Conservation (phyloP, 257 asterid genomes). For the Nyctanthes arbortristis region DNA sequence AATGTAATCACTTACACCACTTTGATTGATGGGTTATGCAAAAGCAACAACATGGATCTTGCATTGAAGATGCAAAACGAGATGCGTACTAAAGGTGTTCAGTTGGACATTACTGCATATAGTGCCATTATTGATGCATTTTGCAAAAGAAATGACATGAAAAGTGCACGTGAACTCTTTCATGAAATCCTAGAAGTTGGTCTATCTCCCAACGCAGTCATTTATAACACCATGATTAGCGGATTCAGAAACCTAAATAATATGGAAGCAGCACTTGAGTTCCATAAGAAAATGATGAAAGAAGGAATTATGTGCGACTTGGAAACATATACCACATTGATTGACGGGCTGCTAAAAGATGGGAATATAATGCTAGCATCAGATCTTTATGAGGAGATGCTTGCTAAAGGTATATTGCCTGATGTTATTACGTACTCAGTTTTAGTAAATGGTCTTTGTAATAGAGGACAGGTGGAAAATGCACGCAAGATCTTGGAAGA, state of each 20-base stretch:
- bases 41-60: conserved; percentile 42
- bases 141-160: conserved; percentile 77
- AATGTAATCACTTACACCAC: conserved; percentile 69
- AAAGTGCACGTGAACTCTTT: conserved; percentile 57
- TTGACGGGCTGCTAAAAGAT: conserved; percentile 66
- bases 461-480: conserved; percentile 59
- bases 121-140: conserved; percentile 66
- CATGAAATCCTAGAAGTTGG: conserved; percentile 66
- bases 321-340: conserved; percentile 78
- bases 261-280: conserved; percentile 56
- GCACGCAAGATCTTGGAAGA: conserved; percentile 65
- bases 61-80: conserved; percentile 55
- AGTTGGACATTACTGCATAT: conserved; percentile 65
- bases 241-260: conserved; percentile 66
- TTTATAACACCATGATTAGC: conserved; percentile 75
- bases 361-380: conserved; percentile 61
- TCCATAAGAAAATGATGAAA: conserved; percentile 52
- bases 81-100: conserved; percentile 65
- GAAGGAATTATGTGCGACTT: conserved; percentile 63
- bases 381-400: conserved; percentile 71
- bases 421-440: conserved; percentile 69
- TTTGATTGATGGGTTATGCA: conserved; percentile 73
- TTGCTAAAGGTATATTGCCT: conserved; percentile 59
- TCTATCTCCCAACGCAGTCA: conserved; percentile 54
- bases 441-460: conserved; percentile 73